phyloP scores from a whole-genome alignment of 257 asterid species.

The Osmanthus fragrans region DNA sequence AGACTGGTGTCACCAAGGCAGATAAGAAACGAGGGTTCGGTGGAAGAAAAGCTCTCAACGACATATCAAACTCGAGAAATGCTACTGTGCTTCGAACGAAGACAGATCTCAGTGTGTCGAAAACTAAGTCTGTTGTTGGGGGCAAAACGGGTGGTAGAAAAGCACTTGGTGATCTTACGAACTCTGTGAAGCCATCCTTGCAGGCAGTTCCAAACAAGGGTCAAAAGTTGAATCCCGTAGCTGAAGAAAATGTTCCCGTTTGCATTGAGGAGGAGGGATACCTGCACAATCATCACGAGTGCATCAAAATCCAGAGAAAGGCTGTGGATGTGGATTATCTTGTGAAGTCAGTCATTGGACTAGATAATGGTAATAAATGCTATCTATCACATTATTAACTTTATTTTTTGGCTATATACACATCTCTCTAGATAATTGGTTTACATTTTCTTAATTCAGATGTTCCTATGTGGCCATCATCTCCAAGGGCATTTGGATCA shows the following conservation, averaged over 20 bases:
- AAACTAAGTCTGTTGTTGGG: conserved; percentile 50
- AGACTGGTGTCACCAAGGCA: conserved; percentile 42
- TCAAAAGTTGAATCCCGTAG: conserved; percentile 40
- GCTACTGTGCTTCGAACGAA: conserved; percentile 43
- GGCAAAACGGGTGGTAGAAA: conserved; percentile 59
- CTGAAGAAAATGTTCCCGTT: conserved; percentile 37
- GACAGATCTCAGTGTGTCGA: conserved; percentile 46
- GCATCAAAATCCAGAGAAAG: conserved; percentile 61
- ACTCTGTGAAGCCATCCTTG: conserved; percentile 53
- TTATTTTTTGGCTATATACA: neutral
- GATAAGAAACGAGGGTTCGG: conserved; percentile 51
- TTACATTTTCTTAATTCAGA: conserved; percentile 25
- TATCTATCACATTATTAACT: neutral
- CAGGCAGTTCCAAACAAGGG: conserved; percentile 38
- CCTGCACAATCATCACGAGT: conserved; percentile 76
- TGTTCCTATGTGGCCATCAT: conserved; percentile 22
- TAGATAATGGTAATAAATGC: conserved; percentile 44
- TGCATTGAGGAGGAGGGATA: conserved; percentile 56
- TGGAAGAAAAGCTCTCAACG: conserved; percentile 80
- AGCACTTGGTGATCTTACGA: conserved; percentile 81
- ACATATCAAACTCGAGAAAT: conserved; percentile 80
- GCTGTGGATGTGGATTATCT: conserved; percentile 50
- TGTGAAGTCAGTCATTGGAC: conserved; percentile 61
- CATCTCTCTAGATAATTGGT: conserved; percentile 4
- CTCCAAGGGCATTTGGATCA: conserved; percentile 32